Evolutionary conservation across 441 rosid genomes (phyloP).

Genomic region (Adansonia gregorii): DNA sequence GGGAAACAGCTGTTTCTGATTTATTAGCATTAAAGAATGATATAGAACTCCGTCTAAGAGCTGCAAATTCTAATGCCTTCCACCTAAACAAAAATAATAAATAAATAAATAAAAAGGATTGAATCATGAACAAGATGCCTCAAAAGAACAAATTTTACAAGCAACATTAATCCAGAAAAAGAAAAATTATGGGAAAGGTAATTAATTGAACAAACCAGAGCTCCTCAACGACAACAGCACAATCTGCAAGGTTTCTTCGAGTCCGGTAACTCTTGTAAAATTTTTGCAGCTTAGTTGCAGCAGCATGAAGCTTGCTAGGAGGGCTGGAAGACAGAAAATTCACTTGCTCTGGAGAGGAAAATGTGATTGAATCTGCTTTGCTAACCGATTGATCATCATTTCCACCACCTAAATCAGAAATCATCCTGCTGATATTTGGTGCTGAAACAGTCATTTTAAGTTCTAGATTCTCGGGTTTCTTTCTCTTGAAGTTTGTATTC

Average conservation of each 20-base stretch:
- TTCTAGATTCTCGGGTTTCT: neutral
- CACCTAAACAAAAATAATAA: conserved; percentile 32
- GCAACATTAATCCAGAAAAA: neutral
- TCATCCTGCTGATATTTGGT: neutral
- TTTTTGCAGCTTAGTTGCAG: conserved; percentile 69
- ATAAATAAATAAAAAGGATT: too few relatives aligned
- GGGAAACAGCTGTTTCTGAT: conserved; percentile 61
- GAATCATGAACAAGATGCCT: neutral
- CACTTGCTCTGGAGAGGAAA: conserved; percentile 53
- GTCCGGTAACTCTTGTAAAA: conserved; percentile 73
- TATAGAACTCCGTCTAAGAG: conserved; percentile 54
- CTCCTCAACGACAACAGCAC: conserved; percentile 71
- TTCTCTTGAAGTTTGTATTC: neutral
- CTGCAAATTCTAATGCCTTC: conserved; percentile 63
- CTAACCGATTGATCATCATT: too few relatives aligned
- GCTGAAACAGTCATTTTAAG: conserved; percentile 7
- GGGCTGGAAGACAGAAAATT: conserved; percentile 69
- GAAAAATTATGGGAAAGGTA: too few relatives aligned
- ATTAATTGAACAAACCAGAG: conserved; percentile 39
- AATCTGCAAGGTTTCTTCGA: conserved; percentile 70
- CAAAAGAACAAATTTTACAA: neutral
- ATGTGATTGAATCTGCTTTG: conserved; percentile 17
- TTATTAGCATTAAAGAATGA: conserved; percentile 47
- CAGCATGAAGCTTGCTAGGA: conserved; percentile 65
- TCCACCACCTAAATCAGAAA: neutral